These are phyloP conservation scores for Cryptococcus sp. DNA, from an alignment of 1,284 basidiomycete species.

Conservation along the genomic window DNA sequence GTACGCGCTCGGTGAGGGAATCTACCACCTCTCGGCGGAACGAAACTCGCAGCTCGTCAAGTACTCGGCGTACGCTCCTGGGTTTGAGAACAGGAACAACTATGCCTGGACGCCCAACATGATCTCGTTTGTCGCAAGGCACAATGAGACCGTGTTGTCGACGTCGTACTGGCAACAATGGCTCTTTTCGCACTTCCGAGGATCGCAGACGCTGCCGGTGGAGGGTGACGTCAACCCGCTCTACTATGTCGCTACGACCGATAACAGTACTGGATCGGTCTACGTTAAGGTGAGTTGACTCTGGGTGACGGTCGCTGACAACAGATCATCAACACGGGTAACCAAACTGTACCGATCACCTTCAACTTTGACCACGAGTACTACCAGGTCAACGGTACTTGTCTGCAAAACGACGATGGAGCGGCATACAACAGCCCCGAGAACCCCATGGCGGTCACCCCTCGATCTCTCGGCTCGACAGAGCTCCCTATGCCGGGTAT, in stretches of 20 bases:
- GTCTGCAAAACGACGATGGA: conserved; percentile 1
- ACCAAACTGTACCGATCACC: conserved; percentile 5
- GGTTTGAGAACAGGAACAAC: conserved; percentile 4
- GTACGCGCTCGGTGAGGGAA: conserved; percentile 4
- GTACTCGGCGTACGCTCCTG: conserved; percentile 1
- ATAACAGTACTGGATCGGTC: conserved; percentile 2
- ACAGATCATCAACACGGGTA: conserved; percentile 8
- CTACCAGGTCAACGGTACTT: conserved; percentile 3
- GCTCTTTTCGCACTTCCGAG: conserved; percentile 3
- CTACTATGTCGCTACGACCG: conserved; percentile 2
- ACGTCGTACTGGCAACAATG: conserved; percentile 7
- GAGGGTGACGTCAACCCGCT: conserved; percentile 6
- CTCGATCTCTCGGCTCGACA: background rate
- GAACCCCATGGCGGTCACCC: conserved; percentile 2
- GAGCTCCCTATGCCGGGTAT: background rate
- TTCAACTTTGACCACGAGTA: conserved; percentile 4
- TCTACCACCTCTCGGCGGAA: conserved; percentile 1
- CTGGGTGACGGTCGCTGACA: background rate
- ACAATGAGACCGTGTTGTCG: conserved; percentile 4
- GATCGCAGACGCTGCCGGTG: conserved; percentile 1
- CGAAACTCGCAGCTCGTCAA: conserved; percentile 2
- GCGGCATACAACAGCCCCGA: conserved; percentile 3
- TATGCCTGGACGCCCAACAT: conserved; percentile 8
- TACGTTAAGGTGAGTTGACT: conserved; percentile 3
- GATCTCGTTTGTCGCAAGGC: conserved; percentile 2